Evolutionary conservation across 768 basidiomycete species (phyloP).

Genomic region (Lentinus tigrinus): DNA sequence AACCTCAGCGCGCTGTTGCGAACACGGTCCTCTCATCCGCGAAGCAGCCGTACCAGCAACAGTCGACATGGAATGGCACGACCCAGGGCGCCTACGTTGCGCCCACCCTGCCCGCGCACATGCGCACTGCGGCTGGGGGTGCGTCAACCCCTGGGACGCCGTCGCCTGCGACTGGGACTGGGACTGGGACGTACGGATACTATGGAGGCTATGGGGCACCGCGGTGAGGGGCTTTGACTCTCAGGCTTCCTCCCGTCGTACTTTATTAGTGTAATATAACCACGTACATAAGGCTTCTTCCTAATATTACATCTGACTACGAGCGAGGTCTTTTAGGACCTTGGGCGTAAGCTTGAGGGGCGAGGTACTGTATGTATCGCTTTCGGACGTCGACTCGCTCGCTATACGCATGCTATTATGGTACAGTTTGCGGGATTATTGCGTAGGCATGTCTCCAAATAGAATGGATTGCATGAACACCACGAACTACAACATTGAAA

Average conservation of each 20-base stretch:
- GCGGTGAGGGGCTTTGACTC: not conserved
- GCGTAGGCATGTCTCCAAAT: no score
- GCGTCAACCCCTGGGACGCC: slow-evolving; percentile 22
- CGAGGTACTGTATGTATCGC: no score
- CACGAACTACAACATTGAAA: no score
- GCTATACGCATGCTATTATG: no score
- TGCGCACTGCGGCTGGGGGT: slow-evolving; percentile 27
- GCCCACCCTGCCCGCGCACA: slow-evolving; percentile 43
- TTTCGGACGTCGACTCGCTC: no score
- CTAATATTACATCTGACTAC: not conserved
- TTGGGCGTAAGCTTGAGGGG: no score
- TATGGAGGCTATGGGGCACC: slow-evolving; percentile 25
- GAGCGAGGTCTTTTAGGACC: not conserved
- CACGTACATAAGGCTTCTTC: not conserved
- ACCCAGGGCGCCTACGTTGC: slow-evolving; percentile 25
- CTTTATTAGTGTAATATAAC: slow-evolving; percentile 11
- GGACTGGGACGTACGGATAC: slow-evolving; percentile 16
- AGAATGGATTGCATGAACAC: no score
- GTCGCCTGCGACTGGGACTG: slow-evolving; percentile 14
- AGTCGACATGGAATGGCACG: slow-evolving; percentile 19
- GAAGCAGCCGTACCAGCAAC: slow-evolving; percentile 21
- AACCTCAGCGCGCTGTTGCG: slow-evolving; percentile 49
- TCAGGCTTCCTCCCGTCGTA: not conserved
- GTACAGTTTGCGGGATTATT: no score
- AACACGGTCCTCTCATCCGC: slow-evolving; percentile 46